phyloP scores from a whole-genome alignment of 2,329 filamentous ascomycete genomes.

The Mycosphaerella sp. region DNA sequence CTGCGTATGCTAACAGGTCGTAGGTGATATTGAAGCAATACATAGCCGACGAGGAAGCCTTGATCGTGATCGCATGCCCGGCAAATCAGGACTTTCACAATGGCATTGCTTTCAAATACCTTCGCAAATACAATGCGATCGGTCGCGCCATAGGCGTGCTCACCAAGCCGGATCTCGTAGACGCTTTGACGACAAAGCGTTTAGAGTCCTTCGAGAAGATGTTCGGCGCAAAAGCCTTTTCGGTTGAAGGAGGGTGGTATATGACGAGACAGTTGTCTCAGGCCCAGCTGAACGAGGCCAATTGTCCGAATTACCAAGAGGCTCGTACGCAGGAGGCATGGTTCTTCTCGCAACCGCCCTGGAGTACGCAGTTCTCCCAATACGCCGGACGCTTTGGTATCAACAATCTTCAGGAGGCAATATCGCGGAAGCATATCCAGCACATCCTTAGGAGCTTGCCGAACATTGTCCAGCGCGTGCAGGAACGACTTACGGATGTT shows the following conservation, averaged over 20 bases:
- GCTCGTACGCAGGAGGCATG: slow-evolving; percentile 46
- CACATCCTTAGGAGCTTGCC: slow-evolving; percentile 42
- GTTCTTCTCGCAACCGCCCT: slow-evolving; percentile 48
- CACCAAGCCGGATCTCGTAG: slow-evolving; percentile 74
- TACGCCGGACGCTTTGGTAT: slow-evolving; percentile 50
- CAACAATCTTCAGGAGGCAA: slow-evolving; percentile 41
- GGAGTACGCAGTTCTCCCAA: slow-evolving; percentile 38
- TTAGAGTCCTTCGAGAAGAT: slow-evolving; percentile 16
- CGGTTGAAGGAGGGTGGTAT: slow-evolving; percentile 69
- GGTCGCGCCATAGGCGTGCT: slow-evolving; percentile 53
- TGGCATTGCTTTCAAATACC: slow-evolving; percentile 62
- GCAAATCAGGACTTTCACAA: slow-evolving; percentile 76
- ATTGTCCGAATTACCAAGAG: slow-evolving; percentile 38
- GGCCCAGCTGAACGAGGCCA: slow-evolving; percentile 41
- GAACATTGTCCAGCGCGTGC: slow-evolving; percentile 41
- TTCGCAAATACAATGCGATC: slow-evolving; percentile 40
- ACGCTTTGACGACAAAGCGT: slow-evolving; percentile 35
- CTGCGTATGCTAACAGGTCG: neutral
- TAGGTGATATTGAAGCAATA: slow-evolving; percentile 53
- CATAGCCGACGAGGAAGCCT: slow-evolving; percentile 60
- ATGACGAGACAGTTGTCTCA: slow-evolving; percentile 62
- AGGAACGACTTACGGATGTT: slow-evolving; percentile 47
- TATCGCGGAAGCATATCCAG: slow-evolving; percentile 46
- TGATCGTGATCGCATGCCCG: slow-evolving; percentile 69
- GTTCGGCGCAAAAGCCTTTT: slow-evolving; percentile 56